These are phyloP conservation scores for Cardamine resedifolia DNA, from an alignment of 345 rosid genomes.

Conservation along the genomic window DNA sequence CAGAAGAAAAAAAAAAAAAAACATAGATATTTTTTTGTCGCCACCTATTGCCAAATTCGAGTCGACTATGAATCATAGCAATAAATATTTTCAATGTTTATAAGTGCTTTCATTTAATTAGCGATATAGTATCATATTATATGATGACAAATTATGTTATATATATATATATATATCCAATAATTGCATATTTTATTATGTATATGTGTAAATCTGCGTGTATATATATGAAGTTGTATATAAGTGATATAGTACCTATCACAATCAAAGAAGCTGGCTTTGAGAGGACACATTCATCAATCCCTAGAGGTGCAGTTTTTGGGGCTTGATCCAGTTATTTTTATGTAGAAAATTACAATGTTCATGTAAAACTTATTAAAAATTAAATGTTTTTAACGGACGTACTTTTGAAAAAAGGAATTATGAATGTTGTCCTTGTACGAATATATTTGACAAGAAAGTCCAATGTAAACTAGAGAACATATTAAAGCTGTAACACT, in stretches of 20 bases:
- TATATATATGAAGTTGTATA: neutral
- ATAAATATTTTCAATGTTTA: too few species aligned
- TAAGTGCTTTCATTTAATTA: too few species aligned
- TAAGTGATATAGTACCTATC: slow-evolving; percentile 38
- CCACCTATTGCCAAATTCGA: too few species aligned
- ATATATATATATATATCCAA: neutral
- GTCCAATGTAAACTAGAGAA: neutral
- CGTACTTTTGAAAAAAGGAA: neutral
- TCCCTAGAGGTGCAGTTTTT: slow-evolving; percentile 17
- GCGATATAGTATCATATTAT: too few species aligned
- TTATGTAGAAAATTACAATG: neutral
- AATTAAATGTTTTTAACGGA: neutral
- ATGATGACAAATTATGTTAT: neutral
- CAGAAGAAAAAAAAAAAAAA: too few species aligned
- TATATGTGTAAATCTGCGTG: neutral
- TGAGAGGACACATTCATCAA: slow-evolving; percentile 37
- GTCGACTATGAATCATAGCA: too few species aligned
- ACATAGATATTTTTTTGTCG: too few species aligned
- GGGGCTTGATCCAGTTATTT: slow-evolving; percentile 13
- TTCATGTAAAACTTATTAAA: neutral
- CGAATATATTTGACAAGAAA: neutral
- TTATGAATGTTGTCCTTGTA: neutral
- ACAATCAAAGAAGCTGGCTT: slow-evolving; percentile 40
- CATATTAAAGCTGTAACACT: neutral
- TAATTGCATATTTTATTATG: neutral